Percentiles rank a stretch among this genome's conserved stretches.
These are phyloP conservation scores for Eimeria necatrix DNA, from an alignment of 169 alveolate species.

Conservation along the genomic window DNA sequence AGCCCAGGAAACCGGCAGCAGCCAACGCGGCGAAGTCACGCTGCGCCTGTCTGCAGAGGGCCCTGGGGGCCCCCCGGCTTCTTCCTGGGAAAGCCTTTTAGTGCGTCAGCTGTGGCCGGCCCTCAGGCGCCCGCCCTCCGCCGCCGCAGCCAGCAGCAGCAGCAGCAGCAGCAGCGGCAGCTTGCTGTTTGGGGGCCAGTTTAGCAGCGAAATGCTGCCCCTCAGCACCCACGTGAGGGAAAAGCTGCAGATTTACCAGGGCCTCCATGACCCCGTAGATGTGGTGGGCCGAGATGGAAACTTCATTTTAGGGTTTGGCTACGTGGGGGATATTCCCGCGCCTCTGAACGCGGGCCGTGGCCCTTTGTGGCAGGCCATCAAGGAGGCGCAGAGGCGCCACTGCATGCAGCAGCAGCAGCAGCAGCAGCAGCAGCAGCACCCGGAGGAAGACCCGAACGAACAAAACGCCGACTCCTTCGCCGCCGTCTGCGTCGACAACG, in stretches of 20 bases:
- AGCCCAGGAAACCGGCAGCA: conserved; percentile 67
- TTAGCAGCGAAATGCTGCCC: conserved; percentile 5
- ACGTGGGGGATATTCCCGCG: conserved; percentile 85
- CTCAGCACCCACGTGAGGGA: background rate
- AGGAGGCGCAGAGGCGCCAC: conserved; percentile 9
- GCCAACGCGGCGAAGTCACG: background rate
- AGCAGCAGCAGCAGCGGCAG: conserved; percentile 65
- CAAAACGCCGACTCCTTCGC: conserved; percentile 23
- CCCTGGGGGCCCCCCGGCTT: background rate
- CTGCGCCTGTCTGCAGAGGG: background rate
- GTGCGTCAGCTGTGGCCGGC: conserved; percentile 22
- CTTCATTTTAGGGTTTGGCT: conserved; percentile 91
- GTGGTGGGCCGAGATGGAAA: conserved; percentile 92
- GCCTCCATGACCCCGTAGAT: conserved; percentile 89
- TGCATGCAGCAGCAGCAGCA: background rate
- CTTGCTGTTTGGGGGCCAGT: background rate
- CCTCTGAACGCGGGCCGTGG: conserved; percentile 58
- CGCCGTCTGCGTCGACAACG: conserved; percentile 37
- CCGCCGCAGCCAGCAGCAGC: conserved; percentile 46
- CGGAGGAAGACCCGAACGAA: background rate
- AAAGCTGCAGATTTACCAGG: conserved; percentile 80
- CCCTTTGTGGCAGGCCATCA: conserved; percentile 28
- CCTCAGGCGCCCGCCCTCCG: background rate
- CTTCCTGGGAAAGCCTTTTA: background rate
- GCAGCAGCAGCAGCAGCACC: background rate